Conservation (phyloP, 768 basidiomycete species). For the Terana coerulea region DNA sequence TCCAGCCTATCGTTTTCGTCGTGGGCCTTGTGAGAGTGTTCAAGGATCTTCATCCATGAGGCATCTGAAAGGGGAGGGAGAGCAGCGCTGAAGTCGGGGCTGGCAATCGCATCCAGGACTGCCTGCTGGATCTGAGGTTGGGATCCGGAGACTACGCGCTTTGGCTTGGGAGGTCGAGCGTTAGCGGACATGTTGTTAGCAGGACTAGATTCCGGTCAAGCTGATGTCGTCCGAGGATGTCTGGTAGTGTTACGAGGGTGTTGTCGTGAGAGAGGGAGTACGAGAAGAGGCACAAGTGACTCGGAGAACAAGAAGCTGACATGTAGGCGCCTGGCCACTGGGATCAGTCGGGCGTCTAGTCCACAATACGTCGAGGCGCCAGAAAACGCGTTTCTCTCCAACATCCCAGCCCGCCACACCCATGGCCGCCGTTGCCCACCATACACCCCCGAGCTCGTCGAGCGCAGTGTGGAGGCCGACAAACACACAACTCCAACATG, state of each 20-base stretch:
- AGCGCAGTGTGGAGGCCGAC: not conserved
- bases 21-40: not conserved
- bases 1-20: constrained; percentile 38
- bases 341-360: constrained; percentile 1
- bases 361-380: constrained; percentile 3
- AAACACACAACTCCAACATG: constrained; percentile 1
- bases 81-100: constrained; percentile 23
- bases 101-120: constrained; percentile 17
- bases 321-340: too few relatives aligned
- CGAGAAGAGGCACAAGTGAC: too few relatives aligned
- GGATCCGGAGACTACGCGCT: too few relatives aligned
- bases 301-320: too few relatives aligned
- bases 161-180: too few relatives aligned
- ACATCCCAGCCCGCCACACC: constrained; percentile 9
- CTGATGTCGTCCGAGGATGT: too few relatives aligned
- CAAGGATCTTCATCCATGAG: constrained; percentile 27
- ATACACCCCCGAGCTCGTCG: not conserved
- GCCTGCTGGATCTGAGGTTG: constrained; percentile 17
- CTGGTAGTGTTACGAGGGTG: too few relatives aligned
- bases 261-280: too few relatives aligned
- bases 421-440: constrained; percentile 6
- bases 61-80: constrained; percentile 30
- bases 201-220: too few relatives aligned
- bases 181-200: too few relatives aligned
- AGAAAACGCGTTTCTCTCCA: constrained; percentile 11